Base-by-base conservation (phyloP, 257 asterid genomes). In the Solanum pinnatisectum region DNA sequence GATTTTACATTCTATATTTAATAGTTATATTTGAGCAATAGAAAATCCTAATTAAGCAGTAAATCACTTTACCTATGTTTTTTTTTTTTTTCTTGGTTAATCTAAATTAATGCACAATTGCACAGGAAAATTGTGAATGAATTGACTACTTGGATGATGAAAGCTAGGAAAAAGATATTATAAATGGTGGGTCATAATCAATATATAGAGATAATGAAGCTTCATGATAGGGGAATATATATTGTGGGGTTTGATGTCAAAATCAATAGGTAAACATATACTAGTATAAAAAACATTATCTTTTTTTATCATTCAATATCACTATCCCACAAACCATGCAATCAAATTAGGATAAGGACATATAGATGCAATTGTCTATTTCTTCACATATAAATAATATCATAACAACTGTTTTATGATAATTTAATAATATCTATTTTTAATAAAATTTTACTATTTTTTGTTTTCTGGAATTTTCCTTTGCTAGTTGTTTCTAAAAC, bases 181-280 rank as follows among this genome's bases (percentile, higher is more conserved):
- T 81, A 81, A 81, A 32, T 49, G 42, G 86, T 49, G 85, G 85
- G 85, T 81, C 68, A 44, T 79, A 12, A 25, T 78, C 65, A 42
- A 42, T 13, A 14, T 6, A 30, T 7, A 78, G 37, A 40, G 84
- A 79, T 42, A 78, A 72, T 20, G 46, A 78, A 78, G 84, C 84
- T 46, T 30, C 40, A 30, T 46, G 42, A 46, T 30, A 46, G 42
- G 68, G 70, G 67, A 23, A 81, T 79, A 44, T 27, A 79, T 46
- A 44, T 27, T 27, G 68, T 81, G 68, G 85, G 85, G 85, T 18
- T 30, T 46, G 40, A 11, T 81, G 70, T 81, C 8, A 18, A 49
- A 46, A 79, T 27, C 22, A 46, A 81, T 30, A 81, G 30, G 85
- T 30, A 46, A 81, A 49, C 10, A 27, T 46, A 42, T 14, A 39